Evolutionary conservation across 768 basidiomycete genomes (phyloP).

Genomic region (Clathrus columnatus): DNA sequence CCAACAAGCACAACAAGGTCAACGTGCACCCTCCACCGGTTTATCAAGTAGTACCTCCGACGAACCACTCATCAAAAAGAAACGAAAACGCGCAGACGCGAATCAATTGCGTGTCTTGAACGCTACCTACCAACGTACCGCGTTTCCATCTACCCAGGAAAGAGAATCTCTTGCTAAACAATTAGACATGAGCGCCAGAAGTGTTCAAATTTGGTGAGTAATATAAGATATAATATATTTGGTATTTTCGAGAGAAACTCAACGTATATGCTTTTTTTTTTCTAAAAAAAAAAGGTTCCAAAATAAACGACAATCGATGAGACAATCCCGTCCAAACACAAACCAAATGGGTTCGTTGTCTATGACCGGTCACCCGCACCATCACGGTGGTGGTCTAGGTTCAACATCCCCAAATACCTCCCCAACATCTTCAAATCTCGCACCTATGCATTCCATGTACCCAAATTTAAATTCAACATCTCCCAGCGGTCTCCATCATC

Average conservation of each 20-base stretch:
- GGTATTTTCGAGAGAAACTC: neutral
- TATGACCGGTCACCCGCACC: slow-evolving; percentile 28
- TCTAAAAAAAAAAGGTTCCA: slow-evolving; percentile 49
- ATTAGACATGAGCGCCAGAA: slow-evolving; percentile 75
- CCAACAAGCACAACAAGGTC: neutral
- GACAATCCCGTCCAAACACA: slow-evolving; percentile 44
- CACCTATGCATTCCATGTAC: slow-evolving; percentile 10
- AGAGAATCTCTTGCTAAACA: slow-evolving; percentile 66
- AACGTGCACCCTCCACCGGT: slow-evolving; percentile 48
- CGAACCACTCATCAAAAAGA: slow-evolving; percentile 66
- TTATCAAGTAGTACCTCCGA: slow-evolving; percentile 48
- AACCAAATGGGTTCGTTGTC: neutral
- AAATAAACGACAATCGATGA: slow-evolving; percentile 78
- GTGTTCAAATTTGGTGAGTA: slow-evolving; percentile 78
- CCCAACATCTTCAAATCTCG: slow-evolving; percentile 4
- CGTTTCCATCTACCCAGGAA: slow-evolving; percentile 84
- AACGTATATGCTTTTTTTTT: slow-evolving; percentile 14
- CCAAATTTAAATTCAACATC: neutral
- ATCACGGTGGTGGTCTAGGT: slow-evolving; percentile 28
- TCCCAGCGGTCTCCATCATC: neutral
- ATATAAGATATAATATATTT: slow-evolving; percentile 9
- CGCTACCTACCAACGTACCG: slow-evolving; percentile 70
- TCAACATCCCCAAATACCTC: slow-evolving; percentile 12
- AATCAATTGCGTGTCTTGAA: slow-evolving; percentile 74
- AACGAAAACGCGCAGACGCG: slow-evolving; percentile 78